Evolutionary conservation across 257 asterid genomes (phyloP), one percentile per base, ranked within the genome.

Genomic region (Parsonsia alboflavescens): DNA sequence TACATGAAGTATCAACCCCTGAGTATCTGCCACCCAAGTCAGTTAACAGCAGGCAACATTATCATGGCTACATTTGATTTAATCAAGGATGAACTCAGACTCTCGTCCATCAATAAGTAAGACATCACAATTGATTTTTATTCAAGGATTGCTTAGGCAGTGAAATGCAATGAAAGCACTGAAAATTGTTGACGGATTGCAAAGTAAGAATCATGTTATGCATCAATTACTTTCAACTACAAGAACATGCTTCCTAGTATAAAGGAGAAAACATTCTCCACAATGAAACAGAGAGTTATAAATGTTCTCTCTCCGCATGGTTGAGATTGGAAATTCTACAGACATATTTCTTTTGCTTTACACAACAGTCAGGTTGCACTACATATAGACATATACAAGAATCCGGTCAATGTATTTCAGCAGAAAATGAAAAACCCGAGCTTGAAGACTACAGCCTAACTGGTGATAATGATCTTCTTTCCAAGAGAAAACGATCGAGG

Each of bases 1-100:
- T 88, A 74, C 89, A 86, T 80, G 82, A 84, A 75, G 78, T n/a
- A n/a, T n/a, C n/a, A n/a, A n/a, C n/a, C n/a, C 70, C 86, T 0
- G 79, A 84, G 54, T 70, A 81, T 61, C 77, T 84, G 68, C 84
- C 88, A 0, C 80, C 85, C 49, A 33, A 17, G 46, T 76, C 89
- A 2, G 50, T 73, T 52, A 2, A 78, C 78, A 33, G 84, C 86
- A 54, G 67, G 75, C 70, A 64, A 54, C 59, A 80, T 88, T 54
- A 75, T 88, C 61, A 78, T 67, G 50, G 74, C 81, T 50, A 86
- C 89, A 36, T 33, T 83, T 59, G 71, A 80, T 24, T 75, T 76
- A 36, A 86, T 86, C 73, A 77, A 56, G 66, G 66, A 73, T 65
- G 86, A 82, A 36, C 63, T 77, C 50, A 85, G 83, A 33, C 63